Evolutionary conservation across 768 basidiomycete species (phyloP), one percentile per base, ranked within the genome.

Genomic region (Lanmaoa pseudosensibilis): DNA sequence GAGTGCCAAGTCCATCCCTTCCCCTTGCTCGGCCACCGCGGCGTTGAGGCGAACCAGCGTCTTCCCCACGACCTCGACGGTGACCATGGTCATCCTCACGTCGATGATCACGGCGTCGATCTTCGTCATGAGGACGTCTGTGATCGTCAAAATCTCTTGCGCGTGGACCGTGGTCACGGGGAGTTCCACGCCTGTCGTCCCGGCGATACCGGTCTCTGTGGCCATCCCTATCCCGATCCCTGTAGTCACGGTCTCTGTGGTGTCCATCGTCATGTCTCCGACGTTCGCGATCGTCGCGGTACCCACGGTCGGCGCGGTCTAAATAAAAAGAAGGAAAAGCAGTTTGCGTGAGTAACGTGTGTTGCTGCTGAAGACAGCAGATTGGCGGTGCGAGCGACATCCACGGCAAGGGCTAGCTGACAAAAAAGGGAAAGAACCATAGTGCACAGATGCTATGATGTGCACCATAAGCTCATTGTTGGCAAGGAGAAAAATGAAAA

Each of bases 391-490:
- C 71, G 73, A 70, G 66, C 60, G 72, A 70, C 69, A 72, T 68
- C 67, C 65, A 66, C 47, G 62, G 71, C 69, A 80, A 78, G 77
- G 77, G 86, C 85, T 87, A 87, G 86, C 86, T 88, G 81, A 63
- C 45, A 55, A 64, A 55, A 56, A 38, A 46, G 25, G 46, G 54
- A 72, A 79, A 73, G 66, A 52, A 74, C 74, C 71, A 83, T 75
- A 79, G 83, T 70, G 74, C 71, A 66, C 55, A 62, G 65, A 66
- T 65, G 70, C 65, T 69, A 63, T 39, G 65, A 69, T 80, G n/a
- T n/a, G 82, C 83, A 84, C 82, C 83, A 83, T 84, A 82, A 84
- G 82, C 79, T 78, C 80, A 76, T 77, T 74, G 74, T 79, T 74
- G 74, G 67, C 65, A 69, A 68, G 68, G 61, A 69, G 80, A 81